Evolutionary conservation across 2,329 filamentous ascomycete species (phyloP).

Genomic region (Talaromyces piceae): DNA sequence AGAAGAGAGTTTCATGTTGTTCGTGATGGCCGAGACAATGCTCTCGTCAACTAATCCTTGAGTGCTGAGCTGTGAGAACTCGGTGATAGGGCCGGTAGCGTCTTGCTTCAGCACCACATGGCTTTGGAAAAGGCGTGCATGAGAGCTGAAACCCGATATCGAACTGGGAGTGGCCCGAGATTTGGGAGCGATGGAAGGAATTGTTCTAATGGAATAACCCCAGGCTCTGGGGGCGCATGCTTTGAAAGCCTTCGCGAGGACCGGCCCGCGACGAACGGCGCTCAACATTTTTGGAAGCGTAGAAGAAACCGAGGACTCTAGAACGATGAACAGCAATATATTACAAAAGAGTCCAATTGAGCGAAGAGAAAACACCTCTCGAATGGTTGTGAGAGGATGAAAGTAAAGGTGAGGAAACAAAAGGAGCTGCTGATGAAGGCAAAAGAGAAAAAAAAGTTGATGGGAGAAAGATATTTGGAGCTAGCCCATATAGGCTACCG

Average conservation of each 20-base stretch:
- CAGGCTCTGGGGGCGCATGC: conserved; percentile 24
- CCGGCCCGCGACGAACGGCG: conserved; percentile 30
- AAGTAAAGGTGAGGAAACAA: not conserved
- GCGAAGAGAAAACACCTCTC: not conserved
- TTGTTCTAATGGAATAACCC: conserved; percentile 18
- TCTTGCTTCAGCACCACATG: conserved; percentile 21
- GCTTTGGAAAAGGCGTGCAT: conserved; percentile 24
- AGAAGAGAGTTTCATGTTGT: conserved; percentile 64
- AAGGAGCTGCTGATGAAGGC: not conserved
- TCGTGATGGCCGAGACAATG: conserved; percentile 61
- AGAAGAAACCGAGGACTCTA: not conserved
- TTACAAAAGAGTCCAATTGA: not conserved
- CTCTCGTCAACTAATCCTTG: conserved; percentile 50
- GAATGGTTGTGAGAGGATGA: not conserved
- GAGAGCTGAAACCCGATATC: conserved; percentile 12
- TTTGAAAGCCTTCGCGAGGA: conserved; percentile 30
- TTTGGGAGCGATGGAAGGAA: conserved; percentile 20
- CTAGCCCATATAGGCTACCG: conserved; percentile 7
- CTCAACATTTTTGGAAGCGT: conserved; percentile 25
- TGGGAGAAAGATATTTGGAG: not conserved
- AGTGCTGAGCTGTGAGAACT: conserved; percentile 33
- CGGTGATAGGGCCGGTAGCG: conserved; percentile 24
- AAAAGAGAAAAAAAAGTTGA: conserved; percentile 9
- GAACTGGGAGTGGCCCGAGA: conserved; percentile 16
- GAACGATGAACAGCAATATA: not conserved